Evolutionary conservation across 495 filamentous ascomycete species (phyloP).

Genomic region (Aspergillus nidulans): DNA sequence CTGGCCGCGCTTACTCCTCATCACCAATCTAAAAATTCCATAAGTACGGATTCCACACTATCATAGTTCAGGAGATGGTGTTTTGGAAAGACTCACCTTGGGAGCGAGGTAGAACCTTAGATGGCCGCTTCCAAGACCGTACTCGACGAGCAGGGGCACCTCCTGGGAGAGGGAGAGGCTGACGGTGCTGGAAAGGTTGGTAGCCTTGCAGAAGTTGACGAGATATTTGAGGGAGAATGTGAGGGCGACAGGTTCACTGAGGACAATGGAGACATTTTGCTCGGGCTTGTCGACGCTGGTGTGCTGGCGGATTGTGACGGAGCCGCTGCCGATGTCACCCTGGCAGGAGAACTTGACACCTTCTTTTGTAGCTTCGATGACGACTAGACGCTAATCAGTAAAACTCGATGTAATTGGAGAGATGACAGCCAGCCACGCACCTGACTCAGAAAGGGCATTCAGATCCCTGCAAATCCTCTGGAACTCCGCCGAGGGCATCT

Average conservation of each 20-base stretch:
- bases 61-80: slow-evolving; percentile 5
- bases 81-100: slow-evolving; percentile 61
- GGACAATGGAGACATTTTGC: slow-evolving; percentile 78
- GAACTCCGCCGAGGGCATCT: slow-evolving; percentile 88
- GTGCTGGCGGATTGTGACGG: slow-evolving; percentile 86
- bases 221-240: slow-evolving; percentile 99
- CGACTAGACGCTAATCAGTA: slow-evolving; percentile 54
- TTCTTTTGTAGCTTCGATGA: slow-evolving; percentile 95
- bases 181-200: slow-evolving; percentile 73
- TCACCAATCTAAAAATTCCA: slow-evolving; percentile 69
- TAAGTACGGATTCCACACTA: background rate
- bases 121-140: slow-evolving; percentile 79
- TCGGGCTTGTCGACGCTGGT: slow-evolving; percentile 88
- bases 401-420: background rate
- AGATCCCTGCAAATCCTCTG: slow-evolving; percentile 91
- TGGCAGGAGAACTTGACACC: slow-evolving; percentile 92
- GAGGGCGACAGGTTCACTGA: slow-evolving; percentile 87
- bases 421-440: slow-evolving; percentile 42
- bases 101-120: slow-evolving; percentile 96
- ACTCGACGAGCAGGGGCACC: slow-evolving; percentile 94
- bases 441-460: slow-evolving; percentile 87
- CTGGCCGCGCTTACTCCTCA: slow-evolving; percentile 58
- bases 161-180: slow-evolving; percentile 92
- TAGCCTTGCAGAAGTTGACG: slow-evolving; percentile 99
- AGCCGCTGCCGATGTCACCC: slow-evolving; percentile 93